Evolutionary conservation across 139 green algal genomes (phyloP).

Genomic region (Chloropicon primus): DNA sequence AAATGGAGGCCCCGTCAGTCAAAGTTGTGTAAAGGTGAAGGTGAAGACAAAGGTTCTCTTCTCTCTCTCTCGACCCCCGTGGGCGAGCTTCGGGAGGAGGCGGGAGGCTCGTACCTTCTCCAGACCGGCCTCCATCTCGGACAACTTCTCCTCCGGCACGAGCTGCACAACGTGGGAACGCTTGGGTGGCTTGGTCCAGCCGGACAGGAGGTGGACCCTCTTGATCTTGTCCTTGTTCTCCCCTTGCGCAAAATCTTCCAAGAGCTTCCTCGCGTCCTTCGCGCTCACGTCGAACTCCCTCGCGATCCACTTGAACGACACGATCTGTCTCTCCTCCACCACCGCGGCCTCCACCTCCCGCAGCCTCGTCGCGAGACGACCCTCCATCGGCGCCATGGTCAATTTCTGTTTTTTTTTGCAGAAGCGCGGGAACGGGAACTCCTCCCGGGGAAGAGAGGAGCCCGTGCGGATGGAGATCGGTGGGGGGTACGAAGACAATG

Average conservation of each 20-base stretch:
- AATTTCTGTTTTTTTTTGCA: too few relatives aligned
- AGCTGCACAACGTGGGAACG: not conserved
- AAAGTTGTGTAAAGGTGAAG: too few relatives aligned
- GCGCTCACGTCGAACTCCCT: not conserved
- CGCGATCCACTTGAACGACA: not conserved
- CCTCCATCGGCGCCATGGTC: too few relatives aligned
- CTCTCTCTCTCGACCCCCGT: too few relatives aligned
- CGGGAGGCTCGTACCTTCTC: too few relatives aligned
- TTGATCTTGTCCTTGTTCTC: not conserved
- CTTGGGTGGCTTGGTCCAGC: not conserved
- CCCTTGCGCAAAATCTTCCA: not conserved
- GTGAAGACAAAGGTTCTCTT: too few relatives aligned
- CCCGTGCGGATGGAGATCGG: too few relatives aligned
- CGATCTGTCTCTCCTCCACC: not conserved
- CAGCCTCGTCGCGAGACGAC: not conserved
- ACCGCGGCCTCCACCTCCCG: not conserved
- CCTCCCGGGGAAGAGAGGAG: too few relatives aligned
- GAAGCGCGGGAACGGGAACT: too few relatives aligned
- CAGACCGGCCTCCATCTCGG: not conserved
- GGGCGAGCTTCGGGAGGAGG: too few relatives aligned
- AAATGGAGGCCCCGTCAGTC: too few relatives aligned
- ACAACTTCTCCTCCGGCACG: not conserved
- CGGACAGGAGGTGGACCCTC: not conserved
- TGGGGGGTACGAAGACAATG: too few relatives aligned
- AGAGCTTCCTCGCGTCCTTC: not conserved